Percentiles rank a stretch among this genome's conserved stretches.
Conservation (phyloP, 495 filamentous ascomycete genomes). For the Pyrenula massariospora region DNA sequence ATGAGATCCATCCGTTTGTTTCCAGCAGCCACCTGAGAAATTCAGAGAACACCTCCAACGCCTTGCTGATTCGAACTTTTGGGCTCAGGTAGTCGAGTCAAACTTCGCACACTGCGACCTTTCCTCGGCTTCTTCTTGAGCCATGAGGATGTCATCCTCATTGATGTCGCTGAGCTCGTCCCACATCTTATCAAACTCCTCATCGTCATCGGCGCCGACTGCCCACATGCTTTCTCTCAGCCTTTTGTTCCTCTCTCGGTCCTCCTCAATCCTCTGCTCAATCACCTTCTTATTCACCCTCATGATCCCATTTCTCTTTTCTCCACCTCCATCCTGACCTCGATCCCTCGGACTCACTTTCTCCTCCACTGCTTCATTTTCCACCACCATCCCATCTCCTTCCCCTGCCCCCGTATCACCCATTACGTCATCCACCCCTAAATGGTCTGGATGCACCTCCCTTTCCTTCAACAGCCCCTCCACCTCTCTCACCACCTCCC, state of each 20-base stretch:
- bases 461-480: slow-evolving; percentile 68
- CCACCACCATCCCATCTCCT: background rate
- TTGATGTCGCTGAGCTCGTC: slow-evolving; percentile 71
- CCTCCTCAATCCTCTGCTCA: slow-evolving; percentile 93
- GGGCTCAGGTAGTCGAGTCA: background rate
- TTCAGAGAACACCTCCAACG: background rate
- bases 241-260: slow-evolving; percentile 88
- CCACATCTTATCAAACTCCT: slow-evolving; percentile 60
- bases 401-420: slow-evolving; percentile 57
- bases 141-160: slow-evolving; percentile 68
- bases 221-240: slow-evolving; percentile 85
- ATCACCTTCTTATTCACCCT: slow-evolving; percentile 76
- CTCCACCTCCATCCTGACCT: slow-evolving; percentile 2
- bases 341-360: background rate
- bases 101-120: slow-evolving; percentile 22
- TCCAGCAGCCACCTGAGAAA: no score
- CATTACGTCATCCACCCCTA: slow-evolving; percentile 73
- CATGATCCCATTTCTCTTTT: slow-evolving; percentile 21
- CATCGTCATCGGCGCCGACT: slow-evolving; percentile 44
- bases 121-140: slow-evolving; percentile 63
- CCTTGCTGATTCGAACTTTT: background rate
- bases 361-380: background rate
- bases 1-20: no score
- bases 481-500: slow-evolving; percentile 62
- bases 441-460: slow-evolving; percentile 84